Base-by-base conservation (phyloP, 202 grass and related monocot genomes). In the Setaria viridis region DNA sequence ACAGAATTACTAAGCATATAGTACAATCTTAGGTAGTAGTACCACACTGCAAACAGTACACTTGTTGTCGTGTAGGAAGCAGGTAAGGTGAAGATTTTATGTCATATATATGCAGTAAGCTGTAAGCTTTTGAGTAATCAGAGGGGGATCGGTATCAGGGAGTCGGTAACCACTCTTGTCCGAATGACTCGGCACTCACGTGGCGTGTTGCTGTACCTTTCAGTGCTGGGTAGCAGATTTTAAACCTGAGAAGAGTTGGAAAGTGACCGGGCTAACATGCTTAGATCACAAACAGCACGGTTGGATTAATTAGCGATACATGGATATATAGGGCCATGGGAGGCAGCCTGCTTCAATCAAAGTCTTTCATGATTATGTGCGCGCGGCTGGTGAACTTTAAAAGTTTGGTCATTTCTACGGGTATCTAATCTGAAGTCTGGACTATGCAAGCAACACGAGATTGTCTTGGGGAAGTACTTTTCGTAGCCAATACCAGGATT, bases 191-290 rank as follows among this genome's bases (percentile, higher is more conserved):
- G 11, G 70, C 62, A 63, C 62, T 57, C 56, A 54, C 6, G 62
- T 45, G 82, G 33, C 51, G 11, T 19, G 6, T 35, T 70, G 70
- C 5, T 9, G 57, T 50, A 35, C 48, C 34, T 56, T 66, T 80
- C 76, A 11, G 19, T 80, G 48, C 46, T 13, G 16, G 42, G 19
- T 19, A 35, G 45, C 6, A 55, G 42, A 53, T 32, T 34, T 19
- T 35, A 35, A 25, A 49, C 11, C 10, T 49, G 39, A 47, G 3
- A 46, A 59, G 7, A 59, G 74, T 21, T 67, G 42, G 56, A 81
- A 80, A 81, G 67, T 21, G 74, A 67, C 34, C 41, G 35, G 63
- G 35, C 2, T 68, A 43, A 30, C 60, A 78, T 85, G 70, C 47
- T 63, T 72, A 72, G 8, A 82, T 3, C 42, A 60, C 76, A 54